phyloP scores from a whole-genome alignment of 805 yeast genomes.

The Danielia reshetovae region DNA sequence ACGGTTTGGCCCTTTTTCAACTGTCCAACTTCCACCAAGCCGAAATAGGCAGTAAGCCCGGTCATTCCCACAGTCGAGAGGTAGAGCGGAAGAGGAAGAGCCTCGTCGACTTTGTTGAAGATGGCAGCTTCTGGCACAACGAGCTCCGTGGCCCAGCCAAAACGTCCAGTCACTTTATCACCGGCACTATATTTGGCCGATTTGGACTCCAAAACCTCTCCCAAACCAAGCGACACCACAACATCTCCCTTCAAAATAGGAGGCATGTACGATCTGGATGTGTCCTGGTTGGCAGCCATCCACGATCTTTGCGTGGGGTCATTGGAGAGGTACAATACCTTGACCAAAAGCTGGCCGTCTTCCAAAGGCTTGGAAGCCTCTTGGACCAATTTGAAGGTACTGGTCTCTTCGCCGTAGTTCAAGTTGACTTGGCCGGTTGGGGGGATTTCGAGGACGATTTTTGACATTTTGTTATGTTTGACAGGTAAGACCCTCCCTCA shows the following conservation, averaged over 20 bases:
- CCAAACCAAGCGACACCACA: constrained; percentile 46
- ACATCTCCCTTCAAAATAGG: constrained; percentile 43
- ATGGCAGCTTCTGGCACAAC: constrained; percentile 27
- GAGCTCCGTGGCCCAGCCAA: constrained; percentile 48
- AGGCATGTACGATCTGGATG: constrained; percentile 28
- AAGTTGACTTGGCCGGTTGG: constrained; percentile 20
- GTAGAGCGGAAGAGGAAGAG: constrained; percentile 39
- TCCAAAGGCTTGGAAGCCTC: constrained; percentile 15
- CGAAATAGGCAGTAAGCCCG: constrained; percentile 59
- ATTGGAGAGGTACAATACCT: constrained; percentile 46
- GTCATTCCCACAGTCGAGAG: constrained; percentile 53
- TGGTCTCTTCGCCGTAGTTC: constrained; percentile 19
- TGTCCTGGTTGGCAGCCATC: constrained; percentile 38
- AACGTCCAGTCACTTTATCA: constrained; percentile 35
- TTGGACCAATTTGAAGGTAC: constrained; percentile 28
- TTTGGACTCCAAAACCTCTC: constrained; percentile 46
- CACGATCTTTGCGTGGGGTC: constrained; percentile 63
- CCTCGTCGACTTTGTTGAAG: constrained; percentile 25
- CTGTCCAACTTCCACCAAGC: constrained; percentile 47
- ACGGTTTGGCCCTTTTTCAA: constrained; percentile 43
- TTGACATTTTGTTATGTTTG: too few species aligned
- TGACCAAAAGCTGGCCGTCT: constrained; percentile 42
- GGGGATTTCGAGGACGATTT: constrained; percentile 20
- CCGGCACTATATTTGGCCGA: constrained; percentile 39
- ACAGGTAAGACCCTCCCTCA: too few species aligned